phyloP scores from a whole-genome alignment of 352 stramenopile species.

The Phytophthora uliginosa region DNA sequence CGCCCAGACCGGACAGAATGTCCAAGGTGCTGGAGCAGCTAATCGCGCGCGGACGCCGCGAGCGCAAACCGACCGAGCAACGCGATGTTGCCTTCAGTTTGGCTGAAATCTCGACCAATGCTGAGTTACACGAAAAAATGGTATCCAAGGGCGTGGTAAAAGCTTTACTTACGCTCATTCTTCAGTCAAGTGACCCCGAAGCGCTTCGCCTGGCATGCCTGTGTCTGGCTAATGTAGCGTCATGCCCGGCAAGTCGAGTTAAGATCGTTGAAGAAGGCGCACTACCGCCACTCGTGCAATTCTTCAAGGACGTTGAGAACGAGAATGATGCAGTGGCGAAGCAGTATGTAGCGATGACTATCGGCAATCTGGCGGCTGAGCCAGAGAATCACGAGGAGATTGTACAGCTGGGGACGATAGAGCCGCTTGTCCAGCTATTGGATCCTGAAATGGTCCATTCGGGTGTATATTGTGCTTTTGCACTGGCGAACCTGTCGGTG shows the following conservation, averaged over 20 bases:
- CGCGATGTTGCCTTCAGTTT: slow-evolving; percentile 97
- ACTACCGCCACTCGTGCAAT: slow-evolving; percentile 90
- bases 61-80: slow-evolving; percentile 95
- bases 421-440: slow-evolving; percentile 93
- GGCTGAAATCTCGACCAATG: slow-evolving; percentile 96
- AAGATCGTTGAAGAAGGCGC: slow-evolving; percentile 96
- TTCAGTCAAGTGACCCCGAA: slow-evolving; percentile 93
- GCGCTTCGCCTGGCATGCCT: slow-evolving; percentile 95
- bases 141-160: slow-evolving; percentile 96
- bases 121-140: slow-evolving; percentile 94
- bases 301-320: slow-evolving; percentile 88
- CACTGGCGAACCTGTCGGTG: slow-evolving; percentile 95
- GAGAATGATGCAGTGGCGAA: slow-evolving; percentile 90
- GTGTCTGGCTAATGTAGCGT: slow-evolving; percentile 96
- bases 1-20: slow-evolving; percentile 37
- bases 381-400: slow-evolving; percentile 96
- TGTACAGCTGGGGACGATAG: slow-evolving; percentile 91
- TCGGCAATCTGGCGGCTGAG: slow-evolving; percentile 97
- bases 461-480: slow-evolving; percentile 94
- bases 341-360: slow-evolving; percentile 96
- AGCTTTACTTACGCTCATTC: slow-evolving; percentile 93
- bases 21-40: slow-evolving; percentile 97
- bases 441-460: slow-evolving; percentile 90
- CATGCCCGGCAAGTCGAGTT: slow-evolving; percentile 83
- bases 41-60: slow-evolving; percentile 96